These are phyloP conservation scores for Halteria grandinella DNA, from an alignment of 73 alveolate genomes.

Conservation along the genomic window DNA sequence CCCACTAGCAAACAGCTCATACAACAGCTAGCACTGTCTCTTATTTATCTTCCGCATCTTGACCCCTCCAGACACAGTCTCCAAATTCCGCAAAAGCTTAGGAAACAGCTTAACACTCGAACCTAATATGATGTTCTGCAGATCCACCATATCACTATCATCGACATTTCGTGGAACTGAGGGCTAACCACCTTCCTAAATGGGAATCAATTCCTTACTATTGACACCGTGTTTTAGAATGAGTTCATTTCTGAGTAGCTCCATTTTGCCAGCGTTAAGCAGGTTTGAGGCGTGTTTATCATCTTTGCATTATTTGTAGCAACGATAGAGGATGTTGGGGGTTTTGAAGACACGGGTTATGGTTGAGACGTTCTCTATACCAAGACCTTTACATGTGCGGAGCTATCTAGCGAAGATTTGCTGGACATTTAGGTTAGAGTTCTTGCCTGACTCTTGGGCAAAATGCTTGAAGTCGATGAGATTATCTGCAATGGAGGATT, in stretches of 20 bases:
- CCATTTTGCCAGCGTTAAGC: constrained; percentile 50
- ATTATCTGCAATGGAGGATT: constrained; percentile 59
- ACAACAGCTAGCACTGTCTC: constrained; percentile 10
- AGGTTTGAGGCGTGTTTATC: constrained; percentile 55
- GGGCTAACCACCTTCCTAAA: too few species aligned
- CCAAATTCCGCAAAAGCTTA: constrained; percentile 18
- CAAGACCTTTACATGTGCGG: constrained; percentile 84
- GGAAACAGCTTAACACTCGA: background rate
- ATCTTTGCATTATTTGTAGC: constrained; percentile 67
- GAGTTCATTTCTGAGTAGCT: constrained; percentile 8
- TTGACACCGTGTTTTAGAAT: too few species aligned
- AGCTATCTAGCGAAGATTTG: constrained; percentile 82
- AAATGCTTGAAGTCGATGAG: constrained; percentile 77
- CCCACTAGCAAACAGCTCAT: background rate
- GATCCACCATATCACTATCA: constrained; percentile 17
- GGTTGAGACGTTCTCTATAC: constrained; percentile 79
- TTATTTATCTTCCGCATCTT: constrained; percentile 40
- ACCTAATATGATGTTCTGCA: constrained; percentile 15
- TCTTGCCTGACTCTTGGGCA: constrained; percentile 75
- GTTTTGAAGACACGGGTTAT: constrained; percentile 79
- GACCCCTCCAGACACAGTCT: background rate
- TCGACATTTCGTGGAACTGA: constrained; percentile 20
- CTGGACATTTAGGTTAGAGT: constrained; percentile 74
- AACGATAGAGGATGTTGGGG: constrained; percentile 72
- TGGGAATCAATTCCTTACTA: too few species aligned